Base-by-base conservation (phyloP, 352 stramenopile genomes). In the Globisporangium cylindrosporum region DNA sequence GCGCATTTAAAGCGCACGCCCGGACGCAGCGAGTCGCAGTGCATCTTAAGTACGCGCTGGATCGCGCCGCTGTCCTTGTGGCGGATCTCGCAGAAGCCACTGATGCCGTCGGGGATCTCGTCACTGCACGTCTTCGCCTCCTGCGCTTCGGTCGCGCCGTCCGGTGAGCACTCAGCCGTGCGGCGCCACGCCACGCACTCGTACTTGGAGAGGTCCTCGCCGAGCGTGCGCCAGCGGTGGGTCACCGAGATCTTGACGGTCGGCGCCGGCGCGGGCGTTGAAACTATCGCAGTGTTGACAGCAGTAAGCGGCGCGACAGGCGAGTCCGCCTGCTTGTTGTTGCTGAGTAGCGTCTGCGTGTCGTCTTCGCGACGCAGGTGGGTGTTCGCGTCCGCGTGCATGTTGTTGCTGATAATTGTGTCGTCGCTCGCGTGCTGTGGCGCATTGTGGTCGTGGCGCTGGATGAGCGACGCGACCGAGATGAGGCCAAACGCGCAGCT, bases 171-270 rank as follows among this genome's bases (percentile, higher is more conserved):
- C 53, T 81, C 68, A 4, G 49, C 48, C n/a, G 80, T 84, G 2
- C 70, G 70, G 15, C 70, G 72, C 81, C 81, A 92, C 9, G 77
- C 79, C 1, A 90, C 62, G 51, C 83, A 92, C 70, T 90, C 77
- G 32, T 77, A 88, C 22, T 73, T 67, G 24, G 34, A 59, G 14
- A 88, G 49, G 66, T 89, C 66, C 25, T 66, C 63, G 48, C 54
- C 64, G 12, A 71, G 55, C 18, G 29, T 25, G 36, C 27, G 38
- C 57, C 55, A 72, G 34, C 56, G 56, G 38, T 71, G 61, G 4
- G 4, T 46, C 25, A 72, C 53, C 0, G 51, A 25, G n/a, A 66
- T 38, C 62, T 72, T 72, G 15, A 27, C 46, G 6, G 41, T 34
- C 32, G 67, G 60, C n/a, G 27, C 49, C 1, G 58, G 34, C 5